phyloP scores from a whole-genome alignment of 345 rosid species.

The Gossypium longicalyx region DNA sequence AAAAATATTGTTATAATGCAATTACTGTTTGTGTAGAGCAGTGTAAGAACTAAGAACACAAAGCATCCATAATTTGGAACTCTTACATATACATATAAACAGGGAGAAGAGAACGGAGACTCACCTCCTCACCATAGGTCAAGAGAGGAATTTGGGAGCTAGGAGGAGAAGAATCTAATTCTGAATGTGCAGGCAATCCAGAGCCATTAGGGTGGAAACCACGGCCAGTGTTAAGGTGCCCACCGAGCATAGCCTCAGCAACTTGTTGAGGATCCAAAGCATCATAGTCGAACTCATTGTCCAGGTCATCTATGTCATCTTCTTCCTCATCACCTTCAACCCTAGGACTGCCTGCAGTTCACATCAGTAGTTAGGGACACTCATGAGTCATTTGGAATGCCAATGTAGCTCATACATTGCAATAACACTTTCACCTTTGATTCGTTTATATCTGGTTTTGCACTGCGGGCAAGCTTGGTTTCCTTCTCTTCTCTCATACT shows the following conservation, averaged over 20 bases:
- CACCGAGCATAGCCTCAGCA: slow-evolving; percentile 53
- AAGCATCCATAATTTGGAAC: not conserved
- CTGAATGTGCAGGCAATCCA: slow-evolving; percentile 48
- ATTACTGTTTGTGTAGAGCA: not conserved
- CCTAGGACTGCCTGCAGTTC: slow-evolving; percentile 75
- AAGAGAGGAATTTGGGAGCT: slow-evolving; percentile 78
- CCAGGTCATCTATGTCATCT: slow-evolving; percentile 88
- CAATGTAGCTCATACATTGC: not conserved
- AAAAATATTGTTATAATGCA: slow-evolving; percentile 8
- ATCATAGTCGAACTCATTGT: slow-evolving; percentile 80
- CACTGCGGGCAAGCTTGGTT: slow-evolving; percentile 97
- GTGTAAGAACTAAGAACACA: not conserved
- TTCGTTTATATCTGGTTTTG: slow-evolving; percentile 81
- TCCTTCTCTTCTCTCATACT: slow-evolving; percentile 95
- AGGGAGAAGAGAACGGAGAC: not conserved
- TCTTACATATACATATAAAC: not conserved
- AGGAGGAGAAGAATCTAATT: slow-evolving; percentile 62
- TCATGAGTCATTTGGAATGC: not conserved
- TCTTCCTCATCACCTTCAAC: slow-evolving; percentile 98
- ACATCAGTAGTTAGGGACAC: slow-evolving; percentile 11
- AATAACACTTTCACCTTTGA: slow-evolving; percentile 58
- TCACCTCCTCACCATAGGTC: slow-evolving; percentile 89
- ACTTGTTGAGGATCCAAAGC: slow-evolving; percentile 54
- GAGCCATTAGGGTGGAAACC: slow-evolving; percentile 30
- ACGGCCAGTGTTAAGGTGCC: slow-evolving; percentile 57